These are phyloP conservation scores for Smallanthus sonchifolius DNA, from an alignment of 129 eudicot species.

Conservation along the genomic window DNA sequence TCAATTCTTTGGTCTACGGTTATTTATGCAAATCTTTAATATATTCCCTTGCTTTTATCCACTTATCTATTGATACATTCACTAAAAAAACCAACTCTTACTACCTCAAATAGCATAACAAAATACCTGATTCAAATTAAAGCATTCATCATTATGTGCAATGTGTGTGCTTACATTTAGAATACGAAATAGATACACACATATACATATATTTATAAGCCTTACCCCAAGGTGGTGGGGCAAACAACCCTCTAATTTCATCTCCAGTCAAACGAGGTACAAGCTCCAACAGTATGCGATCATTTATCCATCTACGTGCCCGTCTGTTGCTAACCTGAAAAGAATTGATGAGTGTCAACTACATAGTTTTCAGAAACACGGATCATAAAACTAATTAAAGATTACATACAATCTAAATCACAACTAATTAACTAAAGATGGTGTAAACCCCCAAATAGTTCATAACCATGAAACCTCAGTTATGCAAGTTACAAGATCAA, in stretches of 20 bases:
- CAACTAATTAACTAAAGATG: neutral
- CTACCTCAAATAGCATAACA: neutral
- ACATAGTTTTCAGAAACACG: neutral
- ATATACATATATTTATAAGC: neutral
- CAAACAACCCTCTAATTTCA: conserved; percentile 90
- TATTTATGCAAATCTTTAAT: neutral
- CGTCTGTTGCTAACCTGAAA: conserved; percentile 81
- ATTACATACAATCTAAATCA: neutral
- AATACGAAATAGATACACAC: neutral
- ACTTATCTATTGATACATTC: neutral
- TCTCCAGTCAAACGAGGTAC: conserved; percentile 87
- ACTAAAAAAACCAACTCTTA: neutral
- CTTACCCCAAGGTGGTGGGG: conserved; percentile 96
- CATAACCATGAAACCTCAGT: neutral
- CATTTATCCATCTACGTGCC: conserved; percentile 86
- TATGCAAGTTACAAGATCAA: neutral
- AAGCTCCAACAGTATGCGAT: conserved; percentile 80
- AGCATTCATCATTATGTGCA: neutral
- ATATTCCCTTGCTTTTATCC: neutral
- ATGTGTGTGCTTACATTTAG: neutral
- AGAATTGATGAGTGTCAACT: neutral
- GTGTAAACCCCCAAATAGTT: neutral
- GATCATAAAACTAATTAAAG: neutral
- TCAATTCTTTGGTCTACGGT: neutral
- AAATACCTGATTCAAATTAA: neutral